A percentile compares a stretch with the other conserved stretches of the same genome.
These are phyloP conservation scores for Corymbia maculata DNA, from an alignment of 345 rosid species.

Conservation along the genomic window DNA sequence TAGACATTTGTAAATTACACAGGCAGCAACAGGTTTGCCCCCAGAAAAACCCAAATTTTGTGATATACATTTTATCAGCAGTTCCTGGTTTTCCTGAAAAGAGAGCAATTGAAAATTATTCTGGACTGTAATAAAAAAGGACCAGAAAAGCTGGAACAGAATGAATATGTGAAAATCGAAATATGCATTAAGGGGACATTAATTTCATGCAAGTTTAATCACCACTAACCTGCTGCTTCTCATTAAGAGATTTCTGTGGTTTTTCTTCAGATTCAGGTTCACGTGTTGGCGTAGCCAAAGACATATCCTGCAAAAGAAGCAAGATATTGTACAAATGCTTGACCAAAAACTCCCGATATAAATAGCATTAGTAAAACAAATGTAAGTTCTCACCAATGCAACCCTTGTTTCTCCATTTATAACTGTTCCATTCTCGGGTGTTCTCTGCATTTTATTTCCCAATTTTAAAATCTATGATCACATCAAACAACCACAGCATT, in stretches of 20 bases:
- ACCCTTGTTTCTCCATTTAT: slow-evolving; percentile 64
- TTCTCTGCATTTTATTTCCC: slow-evolving; percentile 41
- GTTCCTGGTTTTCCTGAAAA: slow-evolving; percentile 84
- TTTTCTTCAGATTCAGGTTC: slow-evolving; percentile 98
- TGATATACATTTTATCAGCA: slow-evolving; percentile 80
- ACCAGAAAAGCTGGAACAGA: neutral
- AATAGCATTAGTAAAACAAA: neutral
- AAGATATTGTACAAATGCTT: neutral
- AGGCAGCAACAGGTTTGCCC: slow-evolving; percentile 91
- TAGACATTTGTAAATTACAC: slow-evolving; percentile 86
- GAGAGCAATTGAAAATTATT: neutral
- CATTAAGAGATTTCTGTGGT: slow-evolving; percentile 92
- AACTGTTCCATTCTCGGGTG: slow-evolving; percentile 73
- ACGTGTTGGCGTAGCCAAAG: slow-evolving; percentile 44
- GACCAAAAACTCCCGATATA: neutral
- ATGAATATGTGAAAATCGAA: neutral
- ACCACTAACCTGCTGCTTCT: slow-evolving; percentile 81
- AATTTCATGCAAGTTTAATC: neutral
- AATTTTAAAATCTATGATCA: neutral
- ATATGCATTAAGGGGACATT: neutral
- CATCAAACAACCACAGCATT: neutral
- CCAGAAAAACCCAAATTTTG: slow-evolving; percentile 91
- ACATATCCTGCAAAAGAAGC: slow-evolving; percentile 40
- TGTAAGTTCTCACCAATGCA: slow-evolving; percentile 34
- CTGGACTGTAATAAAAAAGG: neutral